Evolutionary conservation across 2,329 filamentous ascomycete species (phyloP).

Genomic region (Mycosphaerella sp.): DNA sequence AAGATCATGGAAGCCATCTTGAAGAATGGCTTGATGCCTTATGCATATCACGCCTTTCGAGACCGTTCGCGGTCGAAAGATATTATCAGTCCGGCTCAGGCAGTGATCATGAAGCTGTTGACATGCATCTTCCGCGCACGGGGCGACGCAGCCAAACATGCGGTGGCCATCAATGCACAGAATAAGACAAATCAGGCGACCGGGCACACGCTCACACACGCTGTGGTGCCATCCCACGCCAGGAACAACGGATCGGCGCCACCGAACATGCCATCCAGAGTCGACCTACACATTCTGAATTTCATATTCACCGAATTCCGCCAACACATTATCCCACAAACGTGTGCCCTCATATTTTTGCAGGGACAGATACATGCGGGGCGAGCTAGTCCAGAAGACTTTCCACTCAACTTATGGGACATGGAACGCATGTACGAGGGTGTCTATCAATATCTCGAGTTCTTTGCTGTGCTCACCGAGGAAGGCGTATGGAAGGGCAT

Average conservation of each 20-base stretch:
- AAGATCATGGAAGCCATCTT: constrained; percentile 93
- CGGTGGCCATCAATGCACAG: constrained; percentile 18
- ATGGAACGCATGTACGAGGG: constrained; percentile 97
- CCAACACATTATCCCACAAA: constrained; percentile 86
- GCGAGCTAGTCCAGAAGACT: constrained; percentile 71
- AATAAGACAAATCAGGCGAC: constrained; percentile 8
- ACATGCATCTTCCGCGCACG: constrained; percentile 76
- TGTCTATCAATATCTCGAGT: constrained; percentile 87
- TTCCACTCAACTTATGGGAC: constrained; percentile 92
- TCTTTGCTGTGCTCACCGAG: constrained; percentile 83
- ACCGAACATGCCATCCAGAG: constrained; percentile 37
- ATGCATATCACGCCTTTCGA: constrained; percentile 83
- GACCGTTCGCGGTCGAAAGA: constrained; percentile 70
- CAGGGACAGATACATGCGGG: constrained; percentile 82
- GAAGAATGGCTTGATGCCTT: constrained; percentile 80
- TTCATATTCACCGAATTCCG: constrained; percentile 92
- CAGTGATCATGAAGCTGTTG: constrained; percentile 82
- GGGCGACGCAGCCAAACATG: constrained; percentile 36
- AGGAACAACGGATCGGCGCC: background rate
- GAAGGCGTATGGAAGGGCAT: constrained; percentile 75
- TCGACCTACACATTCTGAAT: constrained; percentile 64
- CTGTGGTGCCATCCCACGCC: constrained; percentile 8
- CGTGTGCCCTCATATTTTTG: constrained; percentile 85
- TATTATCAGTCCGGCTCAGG: constrained; percentile 91
- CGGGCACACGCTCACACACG: constrained; percentile 9